Conservation (phyloP, 495 filamentous ascomycete species). For the Letharia lupina region DNA sequence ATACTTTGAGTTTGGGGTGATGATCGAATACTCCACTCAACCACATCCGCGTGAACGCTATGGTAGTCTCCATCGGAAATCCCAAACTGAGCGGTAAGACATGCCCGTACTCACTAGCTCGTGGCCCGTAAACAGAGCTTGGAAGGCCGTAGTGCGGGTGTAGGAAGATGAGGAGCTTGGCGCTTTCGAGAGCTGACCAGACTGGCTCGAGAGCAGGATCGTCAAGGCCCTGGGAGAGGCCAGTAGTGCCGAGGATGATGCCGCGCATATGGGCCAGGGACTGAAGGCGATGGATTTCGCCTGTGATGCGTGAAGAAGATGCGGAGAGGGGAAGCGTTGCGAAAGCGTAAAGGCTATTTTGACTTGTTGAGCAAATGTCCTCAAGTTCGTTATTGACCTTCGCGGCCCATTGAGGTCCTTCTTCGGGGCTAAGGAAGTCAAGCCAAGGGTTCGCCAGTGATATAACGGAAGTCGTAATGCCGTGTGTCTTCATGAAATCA, state of each 20-base stretch:
- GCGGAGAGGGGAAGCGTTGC: conserved; percentile 72
- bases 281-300: conserved; percentile 52
- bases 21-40: conserved; percentile 77
- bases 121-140: conserved; percentile 62
- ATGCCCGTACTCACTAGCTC: conserved; percentile 70
- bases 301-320: conserved; percentile 48
- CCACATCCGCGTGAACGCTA: conserved; percentile 81
- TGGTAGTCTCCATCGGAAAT: conserved; percentile 90
- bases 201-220: conserved; percentile 64
- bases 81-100: conserved; percentile 80
- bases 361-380: conserved; percentile 50
- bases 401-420: conserved; percentile 53
- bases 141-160: conserved; percentile 94
- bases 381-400: conserved; percentile 73
- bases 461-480: conserved; percentile 74
- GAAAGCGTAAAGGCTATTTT: conserved; percentile 65
- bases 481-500: conserved; percentile 77
- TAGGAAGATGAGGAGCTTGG: conserved; percentile 62
- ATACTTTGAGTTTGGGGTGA: conserved; percentile 58
- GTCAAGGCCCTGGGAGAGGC: conserved; percentile 74
- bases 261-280: conserved; percentile 63
- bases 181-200: conserved; percentile 57
- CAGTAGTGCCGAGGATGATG: conserved; percentile 80
- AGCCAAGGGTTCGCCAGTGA: conserved; percentile 95
- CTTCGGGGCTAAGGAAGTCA: conserved; percentile 62